Evolutionary conservation across 2,329 filamentous ascomycete genomes (phyloP).

Genomic region (Pseudocercospora musae): DNA sequence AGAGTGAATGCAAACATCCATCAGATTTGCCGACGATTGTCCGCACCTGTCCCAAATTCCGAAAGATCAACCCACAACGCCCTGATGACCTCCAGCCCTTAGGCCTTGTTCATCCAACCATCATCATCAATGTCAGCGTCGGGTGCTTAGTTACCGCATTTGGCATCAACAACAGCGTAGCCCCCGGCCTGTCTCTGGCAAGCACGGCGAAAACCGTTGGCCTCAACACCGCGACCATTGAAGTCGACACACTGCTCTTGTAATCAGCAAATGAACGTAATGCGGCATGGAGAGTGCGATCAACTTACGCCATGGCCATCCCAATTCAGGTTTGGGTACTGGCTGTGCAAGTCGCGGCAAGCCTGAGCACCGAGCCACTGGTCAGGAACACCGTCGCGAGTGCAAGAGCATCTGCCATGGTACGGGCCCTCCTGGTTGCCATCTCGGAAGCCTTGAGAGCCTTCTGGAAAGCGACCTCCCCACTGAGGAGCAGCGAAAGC

Average conservation of each 20-base stretch:
- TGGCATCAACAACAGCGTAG: not conserved
- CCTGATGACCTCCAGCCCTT: not conserved
- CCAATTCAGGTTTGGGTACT: constrained; percentile 2
- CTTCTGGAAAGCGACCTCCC: not conserved
- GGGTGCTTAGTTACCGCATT: not conserved
- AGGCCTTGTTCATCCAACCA: not conserved
- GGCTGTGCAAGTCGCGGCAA: not conserved
- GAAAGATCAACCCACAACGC: not conserved
- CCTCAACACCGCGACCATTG: constrained; percentile 4
- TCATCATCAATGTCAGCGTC: not conserved
- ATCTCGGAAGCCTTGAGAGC: not conserved
- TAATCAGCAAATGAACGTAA: not conserved
- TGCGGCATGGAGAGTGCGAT: not conserved
- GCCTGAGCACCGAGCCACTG: not conserved
- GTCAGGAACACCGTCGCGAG: not conserved
- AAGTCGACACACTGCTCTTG: not conserved
- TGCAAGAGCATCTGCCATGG: not conserved
- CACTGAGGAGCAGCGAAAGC: not conserved
- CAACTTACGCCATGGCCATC: not conserved
- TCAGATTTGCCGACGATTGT: not conserved
- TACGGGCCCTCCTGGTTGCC: constrained; percentile 2
- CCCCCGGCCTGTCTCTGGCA: constrained; percentile 1
- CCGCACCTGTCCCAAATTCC: not conserved
- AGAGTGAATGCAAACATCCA: not conserved
- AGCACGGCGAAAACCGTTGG: constrained; percentile 7